These are phyloP conservation scores for Penicillium salamii DNA, from an alignment of 495 filamentous ascomycete genomes.

Conservation along the genomic window DNA sequence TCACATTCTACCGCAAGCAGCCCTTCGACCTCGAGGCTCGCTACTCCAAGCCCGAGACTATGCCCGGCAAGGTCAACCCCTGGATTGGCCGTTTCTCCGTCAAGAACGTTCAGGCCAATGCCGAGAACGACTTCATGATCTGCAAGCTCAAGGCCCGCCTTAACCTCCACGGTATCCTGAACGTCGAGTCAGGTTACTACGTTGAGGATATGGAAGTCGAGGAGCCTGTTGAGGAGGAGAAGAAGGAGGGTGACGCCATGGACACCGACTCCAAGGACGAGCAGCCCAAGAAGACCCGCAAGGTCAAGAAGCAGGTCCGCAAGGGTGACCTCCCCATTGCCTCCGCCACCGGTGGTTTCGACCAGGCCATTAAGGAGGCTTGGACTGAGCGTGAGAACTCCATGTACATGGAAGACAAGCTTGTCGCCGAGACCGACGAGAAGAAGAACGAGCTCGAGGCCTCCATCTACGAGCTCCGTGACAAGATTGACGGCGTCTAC, in stretches of 20 bases:
- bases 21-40: slow-evolving; percentile 94
- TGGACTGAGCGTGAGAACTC: slow-evolving; percentile 75
- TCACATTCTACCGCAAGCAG: slow-evolving; percentile 99
- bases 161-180: slow-evolving; percentile 94
- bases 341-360: slow-evolving; percentile 75
- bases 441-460: slow-evolving; percentile 99
- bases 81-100: slow-evolving; percentile 97
- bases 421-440: slow-evolving; percentile 96
- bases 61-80: slow-evolving; percentile 89
- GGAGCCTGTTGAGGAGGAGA: slow-evolving; percentile 74
- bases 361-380: slow-evolving; percentile 60
- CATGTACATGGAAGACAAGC: slow-evolving; percentile 98
- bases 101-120: slow-evolving; percentile 81
- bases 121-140: slow-evolving; percentile 94
- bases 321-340: slow-evolving; percentile 94
- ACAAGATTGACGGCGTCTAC: slow-evolving; percentile 90
- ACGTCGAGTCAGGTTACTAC: slow-evolving; percentile 95
- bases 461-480: slow-evolving; percentile 92
- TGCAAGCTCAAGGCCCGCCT: slow-evolving; percentile 99
- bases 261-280: slow-evolving; percentile 77
- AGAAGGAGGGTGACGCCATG: slow-evolving; percentile 81
- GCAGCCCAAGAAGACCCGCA: slow-evolving; percentile 86
- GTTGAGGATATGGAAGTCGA: slow-evolving; percentile 98
- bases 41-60: slow-evolving; percentile 79
- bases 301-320: slow-evolving; percentile 99